phyloP scores from a whole-genome alignment of 768 basidiomycete species.

The Asterophora parasitica region DNA sequence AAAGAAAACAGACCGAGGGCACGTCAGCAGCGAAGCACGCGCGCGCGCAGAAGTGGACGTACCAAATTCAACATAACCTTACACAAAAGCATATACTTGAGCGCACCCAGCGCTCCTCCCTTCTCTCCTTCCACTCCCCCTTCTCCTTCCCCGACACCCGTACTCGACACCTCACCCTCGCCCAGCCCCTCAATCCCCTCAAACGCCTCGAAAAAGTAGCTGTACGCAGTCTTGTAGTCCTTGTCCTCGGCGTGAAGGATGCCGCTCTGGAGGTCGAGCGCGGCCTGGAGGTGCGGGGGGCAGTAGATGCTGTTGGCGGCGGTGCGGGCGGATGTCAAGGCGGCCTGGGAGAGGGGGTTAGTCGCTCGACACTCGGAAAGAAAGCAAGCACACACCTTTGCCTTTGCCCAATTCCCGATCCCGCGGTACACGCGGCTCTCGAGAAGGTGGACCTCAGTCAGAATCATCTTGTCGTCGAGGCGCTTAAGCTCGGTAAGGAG shows the following conservation, averaged over 20 bases:
- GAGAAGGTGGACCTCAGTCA: conserved; percentile 93
- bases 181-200: conserved; percentile 54
- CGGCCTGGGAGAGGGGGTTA: conserved; percentile 50
- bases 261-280: conserved; percentile 54
- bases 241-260: conserved; percentile 95
- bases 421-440: conserved; percentile 91
- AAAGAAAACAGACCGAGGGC: too few relatives aligned
- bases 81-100: conserved; percentile 98
- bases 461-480: conserved; percentile 95
- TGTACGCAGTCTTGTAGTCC: conserved; percentile 95
- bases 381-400: conserved; percentile 81
- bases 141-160: too few relatives aligned
- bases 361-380: background rate
- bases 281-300: conserved; percentile 36
- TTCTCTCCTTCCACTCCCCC: too few relatives aligned
- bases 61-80: conserved; percentile 98
- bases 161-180: too few relatives aligned
- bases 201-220: conserved; percentile 96
- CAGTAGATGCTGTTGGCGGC: conserved; percentile 97
- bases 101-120: conserved; percentile 60
- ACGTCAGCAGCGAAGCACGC: too few relatives aligned
- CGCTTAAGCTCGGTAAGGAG: conserved; percentile 90
- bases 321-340: conserved; percentile 85
- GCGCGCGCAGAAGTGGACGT: too few relatives aligned
- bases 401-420: conserved; percentile 82